Evolutionary conservation across 176 grass and related monocot genomes (phyloP), one percentile per base, ranked within the genome.

Genomic region (Aegilops umbellulata): DNA sequence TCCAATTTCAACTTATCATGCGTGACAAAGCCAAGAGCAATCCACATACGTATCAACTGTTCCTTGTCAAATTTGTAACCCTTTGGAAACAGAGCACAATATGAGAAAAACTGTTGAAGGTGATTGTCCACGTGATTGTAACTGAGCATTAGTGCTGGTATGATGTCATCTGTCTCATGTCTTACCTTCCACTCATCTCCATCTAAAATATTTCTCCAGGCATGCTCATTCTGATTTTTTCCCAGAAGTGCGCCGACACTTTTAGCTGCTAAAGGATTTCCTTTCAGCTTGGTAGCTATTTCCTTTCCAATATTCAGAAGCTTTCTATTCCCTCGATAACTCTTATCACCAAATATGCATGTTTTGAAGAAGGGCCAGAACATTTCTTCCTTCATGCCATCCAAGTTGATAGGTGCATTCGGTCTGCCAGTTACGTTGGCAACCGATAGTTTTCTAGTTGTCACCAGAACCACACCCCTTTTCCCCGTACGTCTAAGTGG

Each of bases 261-360:
- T 88, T 89, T 91, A 25, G 89, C 89, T 25, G 87, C 89, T 74
- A 94, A 77, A 3, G 92, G 92, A 24, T 80, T 89, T 19, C 92
- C 89, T 17, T 71, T 83, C 22, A 94, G 31, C 44, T 42, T 87
- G 66, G 64, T 32, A 19, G 72, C 75, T 82, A 94, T 89, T 55
- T 82, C 4, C 30, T 82, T 62, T 23, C 80, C 92, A 55, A 87
- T 94, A 6, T 24, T 65, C 23, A 26, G 6, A 32, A 91, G 70
- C 27, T 70, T 88, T 47, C n/a, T n/a, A n/a, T 60, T 17, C 14
- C 6, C 2, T 82, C 15, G 10, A 22, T 60, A 62, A 7, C 71
- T 25, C 8, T 34, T 7, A 34, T 85, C 29, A 30, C 75, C 83
- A 92, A 92, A 92, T 69, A 88, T 88, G 84, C 77, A 86, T 24